Conservation (phyloP, 805 yeast genomes). For the Wickerhamomyces sydowiorum region DNA sequence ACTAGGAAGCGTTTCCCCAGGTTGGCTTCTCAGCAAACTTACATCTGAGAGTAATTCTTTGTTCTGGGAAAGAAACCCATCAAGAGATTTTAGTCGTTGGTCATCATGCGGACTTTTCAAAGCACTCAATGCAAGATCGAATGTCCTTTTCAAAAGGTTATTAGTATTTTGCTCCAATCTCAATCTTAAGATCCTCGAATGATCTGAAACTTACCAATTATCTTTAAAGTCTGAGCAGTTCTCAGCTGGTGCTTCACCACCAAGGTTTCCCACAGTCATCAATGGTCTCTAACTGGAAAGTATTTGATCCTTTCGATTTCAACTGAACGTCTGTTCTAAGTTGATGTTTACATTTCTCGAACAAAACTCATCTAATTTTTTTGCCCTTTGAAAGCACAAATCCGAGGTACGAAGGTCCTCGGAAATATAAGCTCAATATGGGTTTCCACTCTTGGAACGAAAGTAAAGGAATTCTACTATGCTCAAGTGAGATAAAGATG, state of each 20-base stretch:
- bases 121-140: constrained; percentile 18
- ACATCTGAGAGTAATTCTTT: constrained; percentile 5
- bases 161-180: constrained; percentile 2
- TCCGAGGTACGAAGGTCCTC: neutral
- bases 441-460: neutral
- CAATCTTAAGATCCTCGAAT: neutral
- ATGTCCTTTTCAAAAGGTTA: constrained; percentile 14
- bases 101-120: constrained; percentile 10
- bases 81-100: constrained; percentile 13
- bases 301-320: no score
- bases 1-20: constrained; percentile 7
- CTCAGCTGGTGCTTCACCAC: neutral
- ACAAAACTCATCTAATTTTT: neutral
- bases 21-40: constrained; percentile 1
- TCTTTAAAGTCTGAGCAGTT: neutral
- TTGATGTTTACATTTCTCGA: neutral
- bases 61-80: constrained; percentile 11
- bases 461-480: no score
- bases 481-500: no score
- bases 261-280: neutral
- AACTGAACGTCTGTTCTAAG: neutral
- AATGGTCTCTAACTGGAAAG: neutral
- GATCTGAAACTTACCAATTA: neutral
- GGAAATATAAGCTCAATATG: neutral
- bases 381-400: neutral